phyloP scores from a whole-genome alignment of 139 green algal genomes.

The Chloropicon primus region DNA sequence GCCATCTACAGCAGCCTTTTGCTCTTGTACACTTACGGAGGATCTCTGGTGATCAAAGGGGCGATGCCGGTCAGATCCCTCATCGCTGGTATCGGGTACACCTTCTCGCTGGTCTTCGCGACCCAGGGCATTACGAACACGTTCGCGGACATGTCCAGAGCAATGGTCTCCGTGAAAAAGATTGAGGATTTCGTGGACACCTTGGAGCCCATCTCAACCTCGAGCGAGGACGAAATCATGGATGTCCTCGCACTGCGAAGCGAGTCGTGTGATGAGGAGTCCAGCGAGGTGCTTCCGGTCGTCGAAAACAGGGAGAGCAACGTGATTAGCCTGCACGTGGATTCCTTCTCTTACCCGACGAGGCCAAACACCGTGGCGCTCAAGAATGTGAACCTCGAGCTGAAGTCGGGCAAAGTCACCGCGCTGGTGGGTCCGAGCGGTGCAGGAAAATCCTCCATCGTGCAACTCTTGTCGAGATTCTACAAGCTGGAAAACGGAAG shows the following conservation, averaged over 20 bases:
- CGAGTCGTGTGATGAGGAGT: conserved; percentile 19
- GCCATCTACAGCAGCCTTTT: conserved; percentile 1
- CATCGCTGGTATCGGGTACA: conserved; percentile 77
- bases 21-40: not conserved
- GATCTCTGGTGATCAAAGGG: conserved; percentile 48
- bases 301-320: conserved; percentile 16
- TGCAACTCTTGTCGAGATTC: conserved; percentile 51
- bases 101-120: conserved; percentile 74
- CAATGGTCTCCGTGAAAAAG: conserved; percentile 12
- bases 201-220: not conserved
- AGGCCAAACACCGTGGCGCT: conserved; percentile 42
- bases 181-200: conserved; percentile 19
- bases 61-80: conserved; percentile 61
- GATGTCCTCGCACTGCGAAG: conserved; percentile 27
- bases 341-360: conserved; percentile 61
- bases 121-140: conserved; percentile 62
- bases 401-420: conserved; percentile 55
- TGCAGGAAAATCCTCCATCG: conserved; percentile 70
- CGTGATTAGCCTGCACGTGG: conserved; percentile 43
- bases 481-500: conserved; percentile 22
- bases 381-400: conserved; percentile 37
- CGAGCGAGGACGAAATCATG: conserved; percentile 16
- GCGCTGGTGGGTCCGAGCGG: conserved; percentile 69
- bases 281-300: conserved; percentile 10
- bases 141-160: conserved; percentile 46